phyloP scores from a whole-genome alignment of 768 basidiomycete species.

The Calocera cornea region DNA sequence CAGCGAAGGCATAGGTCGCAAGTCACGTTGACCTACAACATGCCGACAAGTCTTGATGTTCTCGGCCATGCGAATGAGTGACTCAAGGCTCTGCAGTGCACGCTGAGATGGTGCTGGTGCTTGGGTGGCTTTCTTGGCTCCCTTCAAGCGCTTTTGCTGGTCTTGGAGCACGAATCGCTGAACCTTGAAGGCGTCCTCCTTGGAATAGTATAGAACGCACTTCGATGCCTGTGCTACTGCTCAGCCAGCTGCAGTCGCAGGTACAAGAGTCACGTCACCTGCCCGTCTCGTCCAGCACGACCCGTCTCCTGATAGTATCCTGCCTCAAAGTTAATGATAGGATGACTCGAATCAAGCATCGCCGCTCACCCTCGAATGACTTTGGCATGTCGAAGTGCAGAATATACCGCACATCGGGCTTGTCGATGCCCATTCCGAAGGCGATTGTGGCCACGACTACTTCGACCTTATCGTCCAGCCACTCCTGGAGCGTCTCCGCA shows the following conservation, averaged over 20 bases:
- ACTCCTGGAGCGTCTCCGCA: slow-evolving; percentile 40
- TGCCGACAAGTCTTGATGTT: slow-evolving; percentile 49
- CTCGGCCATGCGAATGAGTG: slow-evolving; percentile 48
- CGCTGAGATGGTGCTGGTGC: slow-evolving; percentile 49
- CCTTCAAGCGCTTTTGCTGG: slow-evolving; percentile 33
- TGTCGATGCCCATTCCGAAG: slow-evolving; percentile 80
- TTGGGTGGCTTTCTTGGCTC: slow-evolving; percentile 31
- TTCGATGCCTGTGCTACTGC: slow-evolving; percentile 45
- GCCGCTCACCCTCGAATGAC: slow-evolving; percentile 56
- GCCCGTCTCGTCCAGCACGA: slow-evolving; percentile 65
- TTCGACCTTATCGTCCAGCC: slow-evolving; percentile 38
- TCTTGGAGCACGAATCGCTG: slow-evolving; percentile 37
- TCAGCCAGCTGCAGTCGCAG: not conserved
- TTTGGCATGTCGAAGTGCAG: slow-evolving; percentile 74
- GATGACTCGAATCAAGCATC: not conserved
- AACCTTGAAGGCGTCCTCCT: slow-evolving; percentile 51
- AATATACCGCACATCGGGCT: slow-evolving; percentile 64
- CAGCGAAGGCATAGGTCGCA: not conserved
- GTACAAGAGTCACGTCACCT: slow-evolving; percentile 30
- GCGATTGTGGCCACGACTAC: slow-evolving; percentile 68
- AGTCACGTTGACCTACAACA: slow-evolving; percentile 35
- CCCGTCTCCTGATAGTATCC: slow-evolving; percentile 85
- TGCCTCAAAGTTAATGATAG: slow-evolving; percentile 19
- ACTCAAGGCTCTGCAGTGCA: slow-evolving; percentile 46
- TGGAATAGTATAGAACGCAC: slow-evolving; percentile 74